phyloP scores from a whole-genome alignment of 371 early-diverging fungal species.

The Mucor lusitanicus region DNA sequence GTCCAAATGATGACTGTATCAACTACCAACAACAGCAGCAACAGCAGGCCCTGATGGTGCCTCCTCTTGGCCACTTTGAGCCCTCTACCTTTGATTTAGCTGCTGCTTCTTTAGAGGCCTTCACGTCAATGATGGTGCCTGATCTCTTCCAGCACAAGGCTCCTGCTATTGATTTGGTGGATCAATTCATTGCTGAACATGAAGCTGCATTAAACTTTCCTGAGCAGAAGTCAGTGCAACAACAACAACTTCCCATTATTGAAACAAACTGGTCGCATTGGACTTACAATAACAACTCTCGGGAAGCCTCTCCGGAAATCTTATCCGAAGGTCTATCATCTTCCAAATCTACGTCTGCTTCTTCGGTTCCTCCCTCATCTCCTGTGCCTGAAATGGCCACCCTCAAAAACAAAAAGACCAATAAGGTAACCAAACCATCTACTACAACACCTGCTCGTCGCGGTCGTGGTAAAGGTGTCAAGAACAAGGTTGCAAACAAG shows the following conservation, averaged over 20 bases:
- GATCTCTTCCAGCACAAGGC: slow-evolving; percentile 8
- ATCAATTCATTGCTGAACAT: slow-evolving; percentile 34
- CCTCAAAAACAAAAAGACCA: slow-evolving; percentile 12
- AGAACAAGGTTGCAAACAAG: slow-evolving; percentile 16
- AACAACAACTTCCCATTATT: neutral
- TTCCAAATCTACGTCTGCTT: slow-evolving; percentile 1
- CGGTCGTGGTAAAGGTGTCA: slow-evolving; percentile 30
- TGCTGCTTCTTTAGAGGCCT: neutral
- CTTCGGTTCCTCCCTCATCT: slow-evolving; percentile 7
- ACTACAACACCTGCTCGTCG: slow-evolving; percentile 15
- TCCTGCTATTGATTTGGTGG: slow-evolving; percentile 20
- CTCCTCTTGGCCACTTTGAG: slow-evolving; percentile 24
- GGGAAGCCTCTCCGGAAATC: slow-evolving; percentile 21
- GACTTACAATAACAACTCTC: slow-evolving; percentile 24
- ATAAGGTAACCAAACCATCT: slow-evolving; percentile 16
- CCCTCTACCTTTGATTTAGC: neutral
- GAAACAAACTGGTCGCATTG: slow-evolving; percentile 29
- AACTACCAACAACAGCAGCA: slow-evolving; percentile 4
- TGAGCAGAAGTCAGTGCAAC: slow-evolving; percentile 4
- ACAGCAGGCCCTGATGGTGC: slow-evolving; percentile 21
- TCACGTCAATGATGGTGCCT: slow-evolving; percentile 9
- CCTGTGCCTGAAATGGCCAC: slow-evolving; percentile 11
- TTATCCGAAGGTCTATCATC: slow-evolving; percentile 12
- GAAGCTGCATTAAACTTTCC: slow-evolving; percentile 23
- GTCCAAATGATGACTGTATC: slow-evolving; percentile 12